Base-by-base conservation (phyloP, 139 green algal species). In the Diplosphaera chodatii region DNA sequence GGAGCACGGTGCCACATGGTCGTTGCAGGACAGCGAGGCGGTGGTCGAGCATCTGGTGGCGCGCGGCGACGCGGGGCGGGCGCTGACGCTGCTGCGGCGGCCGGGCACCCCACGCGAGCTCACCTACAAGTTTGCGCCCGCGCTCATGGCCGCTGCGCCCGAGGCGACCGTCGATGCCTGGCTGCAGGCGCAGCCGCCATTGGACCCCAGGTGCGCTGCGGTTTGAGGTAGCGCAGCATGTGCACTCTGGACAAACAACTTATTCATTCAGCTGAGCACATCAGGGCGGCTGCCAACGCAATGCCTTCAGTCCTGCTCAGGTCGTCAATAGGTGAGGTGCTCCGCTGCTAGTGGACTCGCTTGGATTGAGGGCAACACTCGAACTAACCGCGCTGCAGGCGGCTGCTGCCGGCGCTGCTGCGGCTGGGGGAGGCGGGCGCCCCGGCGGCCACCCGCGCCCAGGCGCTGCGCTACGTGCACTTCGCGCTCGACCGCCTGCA, bases 91-190 rank as follows among this genome's bases (percentile, higher is more conserved):
- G 56, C 85, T 98, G 33, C 86, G 93, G 62, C 82, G 84, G 55
- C 93, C 93, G 1, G 70, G 32, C 27, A 82, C 94, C 2, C 74
- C 77, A 29, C 66, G 68, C 2, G 83, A 90, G 70, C 86, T 97
- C 21, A 59, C 85, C 33, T 98, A 98, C 84, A 90, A 89, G 48
- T 97, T 92, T 78, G 90, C 90, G 0, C 86, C 93, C 0, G 79
- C 34, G 66, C 66, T 70, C 10, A 80, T 97, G 62, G 77, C 80
- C 34, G 55, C 85, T 0, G 80, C 80, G 1, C 83, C 92, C 0
- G 68, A 62, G 28, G 75, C 77, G 15, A 86, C 87, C 0, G 84
- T 97, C 21, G 89, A 95, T 63, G 78, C 87, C 25, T 91, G 92
- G 82, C 88, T 97, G 10, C 63, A 82, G 0, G 79, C 77, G 1